Conservation (phyloP, 176 grass and related monocot genomes). For the Melocanna baccifera region DNA sequence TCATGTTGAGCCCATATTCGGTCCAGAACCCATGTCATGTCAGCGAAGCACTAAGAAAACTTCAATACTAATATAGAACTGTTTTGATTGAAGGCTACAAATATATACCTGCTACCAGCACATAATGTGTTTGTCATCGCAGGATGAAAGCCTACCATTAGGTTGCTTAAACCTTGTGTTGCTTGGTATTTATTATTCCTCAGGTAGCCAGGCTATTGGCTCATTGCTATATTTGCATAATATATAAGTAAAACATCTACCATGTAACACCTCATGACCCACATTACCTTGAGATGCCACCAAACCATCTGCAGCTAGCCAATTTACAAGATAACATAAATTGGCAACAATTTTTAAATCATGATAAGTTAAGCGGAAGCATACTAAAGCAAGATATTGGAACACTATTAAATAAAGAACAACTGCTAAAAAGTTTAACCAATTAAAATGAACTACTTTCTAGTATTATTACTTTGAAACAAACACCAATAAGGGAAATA, state of each 20-base stretch:
- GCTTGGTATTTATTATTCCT: constrained; percentile 8
- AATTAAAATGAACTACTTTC: no score
- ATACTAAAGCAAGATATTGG: no score
- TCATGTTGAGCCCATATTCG: constrained; percentile 2
- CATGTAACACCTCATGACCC: no score
- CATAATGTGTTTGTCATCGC: not conserved
- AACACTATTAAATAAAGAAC: no score
- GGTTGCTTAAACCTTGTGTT: not conserved
- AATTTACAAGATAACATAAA: no score
- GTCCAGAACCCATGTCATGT: not conserved
- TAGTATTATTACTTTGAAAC: no score
- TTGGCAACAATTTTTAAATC: no score
- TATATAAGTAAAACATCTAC: not conserved
- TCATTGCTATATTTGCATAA: not conserved
- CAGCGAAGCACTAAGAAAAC: not conserved
- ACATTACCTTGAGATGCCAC: no score
- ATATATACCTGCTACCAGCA: not conserved
- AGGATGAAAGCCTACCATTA: not conserved
- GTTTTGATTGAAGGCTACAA: not conserved
- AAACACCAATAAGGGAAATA: no score
- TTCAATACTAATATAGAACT: not conserved
- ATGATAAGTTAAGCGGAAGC: no score
- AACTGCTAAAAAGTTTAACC: no score
- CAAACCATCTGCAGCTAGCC: no score
- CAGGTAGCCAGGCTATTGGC: not conserved